These are phyloP conservation scores for Cicer judaicum DNA, from an alignment of 306 rosid species.

Conservation along the genomic window DNA sequence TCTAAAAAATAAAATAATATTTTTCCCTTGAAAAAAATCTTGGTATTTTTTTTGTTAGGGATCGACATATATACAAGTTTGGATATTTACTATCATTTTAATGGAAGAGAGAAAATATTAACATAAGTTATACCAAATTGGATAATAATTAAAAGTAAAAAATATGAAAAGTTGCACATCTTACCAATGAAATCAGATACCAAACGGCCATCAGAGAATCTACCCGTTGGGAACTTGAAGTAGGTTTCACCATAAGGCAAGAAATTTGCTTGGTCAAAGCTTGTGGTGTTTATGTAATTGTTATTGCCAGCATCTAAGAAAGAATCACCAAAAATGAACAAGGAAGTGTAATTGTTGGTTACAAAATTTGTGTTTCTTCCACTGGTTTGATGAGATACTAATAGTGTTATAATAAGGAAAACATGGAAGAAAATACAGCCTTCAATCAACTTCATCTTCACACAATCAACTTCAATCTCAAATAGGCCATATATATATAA, in stretches of 20 bases:
- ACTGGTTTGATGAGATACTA: conserved; percentile 13
- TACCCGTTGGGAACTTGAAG: conserved; percentile 82
- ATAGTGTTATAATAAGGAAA: conserved; percentile 29
- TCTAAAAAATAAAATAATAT: too few relatives aligned
- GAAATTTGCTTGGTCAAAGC: conserved; percentile 92
- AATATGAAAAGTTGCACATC: conserved; percentile 40
- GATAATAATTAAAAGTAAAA: too few relatives aligned
- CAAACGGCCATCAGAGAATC: conserved; percentile 92
- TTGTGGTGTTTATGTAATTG: conserved; percentile 90
- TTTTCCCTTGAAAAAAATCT: too few relatives aligned
- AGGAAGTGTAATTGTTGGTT: conserved; percentile 42
- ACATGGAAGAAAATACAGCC: conserved; percentile 44
- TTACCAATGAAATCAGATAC: conserved; percentile 76
- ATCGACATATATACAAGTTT: too few relatives aligned
- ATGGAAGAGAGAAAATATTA: too few relatives aligned
- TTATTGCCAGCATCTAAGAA: conserved; percentile 90
- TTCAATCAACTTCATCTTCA: conserved; percentile 41
- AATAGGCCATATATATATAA: background rate
- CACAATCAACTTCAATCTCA: conserved; percentile 13
- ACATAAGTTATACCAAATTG: background rate
- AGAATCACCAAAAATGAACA: conserved; percentile 91
- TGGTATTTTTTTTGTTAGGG: too few relatives aligned
- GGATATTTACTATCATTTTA: too few relatives aligned
- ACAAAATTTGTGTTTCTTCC: conserved; percentile 40
- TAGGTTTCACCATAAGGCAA: conserved; percentile 84